Base-by-base conservation (phyloP, 805 yeast species). In the Starmerella sp. region DNA sequence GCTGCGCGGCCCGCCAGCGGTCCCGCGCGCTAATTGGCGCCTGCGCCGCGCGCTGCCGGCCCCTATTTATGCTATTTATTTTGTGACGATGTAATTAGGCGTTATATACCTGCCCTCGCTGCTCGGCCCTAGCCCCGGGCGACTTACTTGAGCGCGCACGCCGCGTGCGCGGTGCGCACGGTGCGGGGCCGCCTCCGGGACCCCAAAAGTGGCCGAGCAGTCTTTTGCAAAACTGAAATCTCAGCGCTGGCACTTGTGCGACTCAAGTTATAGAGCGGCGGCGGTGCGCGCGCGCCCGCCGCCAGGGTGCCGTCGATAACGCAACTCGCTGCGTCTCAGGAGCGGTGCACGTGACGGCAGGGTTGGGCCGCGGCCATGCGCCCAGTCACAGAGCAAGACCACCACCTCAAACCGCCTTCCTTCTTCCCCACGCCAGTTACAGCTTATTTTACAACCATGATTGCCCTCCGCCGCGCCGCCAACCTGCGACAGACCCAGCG, bases 381-480 rank as follows among this genome's bases (percentile, higher is more conserved):
- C 45, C 45, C 45, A 42, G 32, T 42, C 32, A 42, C 45, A 42
- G 22, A 29, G 31, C 47, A 43, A 30, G 22, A 29, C 13, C 47
- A 42, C 4, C 6, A 17, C n/a, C 29, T 5, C 38, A 28, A 17
- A 11, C 43, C 30, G 13, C 43, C 30, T 8, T 13, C 11, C 32
- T 5, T 6, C 31, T 14, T 15, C 37, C 50, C 29, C 49, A n/a
- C 45, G 11, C 39, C 32, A 5, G 17, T 35, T 14, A 35, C 38
- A 39, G 5, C 6, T 9, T 9, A 50, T 15, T 36, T 4, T 42
- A 22, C 46, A 14, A 44, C 48, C 10, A 59, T 59, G 62, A 29
- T 55, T 35, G 51, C 56, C 34, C 51, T 57, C 14, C 60, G 62
- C 22, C 57, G 54, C 15, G 22, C 52, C 22, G 10, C 54, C 45